Conservation (phyloP, 2,329 filamentous ascomycete species). For the Scedosporium aurantiacum region DNA sequence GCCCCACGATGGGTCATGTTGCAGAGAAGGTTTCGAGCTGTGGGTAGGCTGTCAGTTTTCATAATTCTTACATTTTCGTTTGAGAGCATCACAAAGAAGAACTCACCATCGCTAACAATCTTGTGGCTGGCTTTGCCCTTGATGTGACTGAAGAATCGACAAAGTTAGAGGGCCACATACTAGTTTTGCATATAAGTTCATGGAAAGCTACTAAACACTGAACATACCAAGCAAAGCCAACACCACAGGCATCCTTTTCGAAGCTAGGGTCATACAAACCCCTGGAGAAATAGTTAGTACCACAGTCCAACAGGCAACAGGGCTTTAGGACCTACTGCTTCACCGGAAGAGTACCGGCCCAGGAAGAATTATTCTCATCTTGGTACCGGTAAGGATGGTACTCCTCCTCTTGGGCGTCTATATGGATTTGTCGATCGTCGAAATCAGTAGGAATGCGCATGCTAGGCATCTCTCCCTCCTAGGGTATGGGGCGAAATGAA, state of each 20-base stretch:
- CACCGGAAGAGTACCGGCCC: conserved; percentile 90
- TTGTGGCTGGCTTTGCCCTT: conserved; percentile 97
- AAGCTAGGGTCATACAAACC: conserved; percentile 92
- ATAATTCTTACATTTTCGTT: neutral
- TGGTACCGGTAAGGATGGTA: conserved; percentile 76
- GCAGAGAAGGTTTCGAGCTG: conserved; percentile 86
- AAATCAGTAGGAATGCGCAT: conserved; percentile 57
- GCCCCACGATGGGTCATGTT: conserved; percentile 99
- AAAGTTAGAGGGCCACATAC: conserved; percentile 11
- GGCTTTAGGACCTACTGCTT: conserved; percentile 55
- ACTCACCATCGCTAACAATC: conserved; percentile 92
- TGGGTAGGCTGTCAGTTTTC: conserved; percentile 17
- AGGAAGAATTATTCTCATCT: conserved; percentile 71
- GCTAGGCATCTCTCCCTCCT: conserved; percentile 44
- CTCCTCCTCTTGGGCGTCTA: conserved; percentile 42
- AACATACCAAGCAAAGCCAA: conserved; percentile 90
- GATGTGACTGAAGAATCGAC: conserved; percentile 59
- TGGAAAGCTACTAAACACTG: neutral
- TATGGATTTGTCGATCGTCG: conserved; percentile 55
- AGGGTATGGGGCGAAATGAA: too few species aligned
- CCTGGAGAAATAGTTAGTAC: conserved; percentile 21
- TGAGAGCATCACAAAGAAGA: neutral
- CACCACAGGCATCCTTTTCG: conserved; percentile 99
- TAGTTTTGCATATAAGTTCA: neutral
- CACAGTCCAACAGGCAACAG: neutral